A percentile compares a stretch with the other conserved stretches of the same genome.
phyloP scores from a whole-genome alignment of 768 basidiomycete genomes.

The Russula foetens region DNA sequence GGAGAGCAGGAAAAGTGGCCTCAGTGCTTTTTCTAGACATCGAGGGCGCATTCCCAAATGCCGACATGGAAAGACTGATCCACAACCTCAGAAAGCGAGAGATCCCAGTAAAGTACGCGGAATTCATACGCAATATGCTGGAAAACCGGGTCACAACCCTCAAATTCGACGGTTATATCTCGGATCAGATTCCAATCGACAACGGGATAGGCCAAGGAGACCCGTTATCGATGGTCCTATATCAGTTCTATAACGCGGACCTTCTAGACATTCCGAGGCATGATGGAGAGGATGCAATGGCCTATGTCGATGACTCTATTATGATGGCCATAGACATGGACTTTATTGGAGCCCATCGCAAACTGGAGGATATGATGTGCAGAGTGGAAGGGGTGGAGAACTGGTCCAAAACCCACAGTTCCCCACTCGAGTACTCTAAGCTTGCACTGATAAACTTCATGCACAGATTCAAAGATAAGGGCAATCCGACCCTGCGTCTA shows the following conservation, averaged over 20 bases:
- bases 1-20: background rate
- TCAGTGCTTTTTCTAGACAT: background rate
- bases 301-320: background rate
- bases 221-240: constrained; percentile 7
- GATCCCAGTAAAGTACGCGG: background rate
- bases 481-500: too few species aligned
- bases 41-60: constrained; percentile 18
- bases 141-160: background rate
- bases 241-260: too few species aligned
- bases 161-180: background rate
- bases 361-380: too few species aligned
- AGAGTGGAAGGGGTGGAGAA: too few species aligned
- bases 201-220: constrained; percentile 21
- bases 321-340: background rate
- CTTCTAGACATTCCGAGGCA: too few species aligned
- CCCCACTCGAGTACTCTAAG: background rate
- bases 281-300: constrained; percentile 7
- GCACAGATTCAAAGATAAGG: too few species aligned
- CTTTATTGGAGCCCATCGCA: background rate
- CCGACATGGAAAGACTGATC: background rate
- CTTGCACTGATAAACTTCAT: background rate
- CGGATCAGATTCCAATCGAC: background rate
- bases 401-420: too few species aligned
- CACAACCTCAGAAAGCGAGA: background rate
- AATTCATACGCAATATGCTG: background rate